These are phyloP conservation scores for Fusarium longipes DNA, from an alignment of 2,329 filamentous ascomycete species.

Conservation along the genomic window DNA sequence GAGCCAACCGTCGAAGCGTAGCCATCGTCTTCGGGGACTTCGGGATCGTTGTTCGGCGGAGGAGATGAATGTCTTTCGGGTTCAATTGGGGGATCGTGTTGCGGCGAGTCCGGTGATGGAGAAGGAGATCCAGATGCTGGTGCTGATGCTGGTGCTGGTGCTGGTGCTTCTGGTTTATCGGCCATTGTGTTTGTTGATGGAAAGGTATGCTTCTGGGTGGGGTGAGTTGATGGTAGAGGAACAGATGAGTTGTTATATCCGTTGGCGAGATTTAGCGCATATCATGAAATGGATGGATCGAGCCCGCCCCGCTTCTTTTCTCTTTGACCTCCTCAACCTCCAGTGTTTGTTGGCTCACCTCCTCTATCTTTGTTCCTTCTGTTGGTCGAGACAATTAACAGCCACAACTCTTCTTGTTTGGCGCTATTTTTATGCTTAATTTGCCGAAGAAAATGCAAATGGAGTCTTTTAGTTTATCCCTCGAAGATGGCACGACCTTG, in stretches of 20 bases:
- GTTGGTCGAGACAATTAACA: slow-evolving; percentile 5
- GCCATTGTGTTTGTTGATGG: neutral
- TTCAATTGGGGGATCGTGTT: slow-evolving; percentile 28
- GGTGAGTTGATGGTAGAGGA: no score
- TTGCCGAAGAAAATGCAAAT: neutral
- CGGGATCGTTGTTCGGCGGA: slow-evolving; percentile 2
- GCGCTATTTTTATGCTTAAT: neutral
- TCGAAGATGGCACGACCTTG: slow-evolving; percentile 20
- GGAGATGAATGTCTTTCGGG: neutral
- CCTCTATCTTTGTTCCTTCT: neutral
- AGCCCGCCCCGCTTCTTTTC: neutral
- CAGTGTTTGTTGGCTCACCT: neutral
- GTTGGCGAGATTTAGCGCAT: no score
- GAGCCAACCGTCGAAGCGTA: slow-evolving; percentile 24
- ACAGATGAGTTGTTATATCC: neutral
- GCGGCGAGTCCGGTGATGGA: neutral
- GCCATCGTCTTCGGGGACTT: slow-evolving; percentile 27
- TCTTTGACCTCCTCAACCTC: no score
- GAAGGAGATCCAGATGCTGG: neutral
- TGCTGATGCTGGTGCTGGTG: neutral
- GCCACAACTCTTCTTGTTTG: slow-evolving; percentile 2
- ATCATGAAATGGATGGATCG: no score
- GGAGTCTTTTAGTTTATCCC: slow-evolving; percentile 27
- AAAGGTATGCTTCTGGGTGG: neutral
- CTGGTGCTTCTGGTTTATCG: neutral